phyloP scores from a whole-genome alignment of 2,329 filamentous ascomycete genomes.

The Penicillium expansum region DNA sequence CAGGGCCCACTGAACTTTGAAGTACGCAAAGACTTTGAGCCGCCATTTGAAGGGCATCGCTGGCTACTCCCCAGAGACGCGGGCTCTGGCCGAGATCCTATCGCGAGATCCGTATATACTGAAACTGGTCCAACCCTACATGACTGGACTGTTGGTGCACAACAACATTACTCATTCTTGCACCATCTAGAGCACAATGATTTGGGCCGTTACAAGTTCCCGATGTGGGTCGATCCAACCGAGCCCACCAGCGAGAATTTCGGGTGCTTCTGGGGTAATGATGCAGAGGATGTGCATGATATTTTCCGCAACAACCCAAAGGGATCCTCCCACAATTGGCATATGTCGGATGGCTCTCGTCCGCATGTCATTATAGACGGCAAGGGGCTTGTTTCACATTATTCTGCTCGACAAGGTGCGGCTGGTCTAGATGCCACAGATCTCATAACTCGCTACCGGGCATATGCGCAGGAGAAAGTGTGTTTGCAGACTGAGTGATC shows the following conservation, averaged over 20 bases:
- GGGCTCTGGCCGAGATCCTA: constrained; percentile 46
- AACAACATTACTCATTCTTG: constrained; percentile 47
- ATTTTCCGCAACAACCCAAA: constrained; percentile 45
- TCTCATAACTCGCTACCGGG: constrained; percentile 53
- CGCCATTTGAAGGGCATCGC: constrained; percentile 44
- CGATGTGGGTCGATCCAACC: constrained; percentile 48
- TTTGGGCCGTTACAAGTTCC: constrained; percentile 50
- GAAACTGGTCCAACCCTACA: constrained; percentile 44
- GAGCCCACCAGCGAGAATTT: constrained; percentile 55
- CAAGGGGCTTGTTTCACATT: constrained; percentile 54
- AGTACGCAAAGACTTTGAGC: constrained; percentile 27
- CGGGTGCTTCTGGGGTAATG: constrained; percentile 53
- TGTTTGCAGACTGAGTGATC: constrained; percentile 35
- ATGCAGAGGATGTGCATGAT: constrained; percentile 47
- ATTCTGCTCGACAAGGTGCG: constrained; percentile 47
- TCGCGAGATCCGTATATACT: constrained; percentile 50
- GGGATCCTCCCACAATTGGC: constrained; percentile 38
- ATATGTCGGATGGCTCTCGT: constrained; percentile 29
- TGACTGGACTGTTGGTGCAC: constrained; percentile 52
- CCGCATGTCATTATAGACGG: constrained; percentile 52
- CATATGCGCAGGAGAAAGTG: constrained; percentile 53
- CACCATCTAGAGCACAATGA: constrained; percentile 51
- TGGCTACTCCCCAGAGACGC: constrained; percentile 49
- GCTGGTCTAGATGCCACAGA: constrained; percentile 51
- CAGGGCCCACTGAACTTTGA: constrained; percentile 32